A percentile compares a stretch with the other conserved stretches of the same genome.
These are phyloP conservation scores for Saccharomycopsis malanga DNA, from an alignment of 805 yeast genomes.

Conservation along the genomic window DNA sequence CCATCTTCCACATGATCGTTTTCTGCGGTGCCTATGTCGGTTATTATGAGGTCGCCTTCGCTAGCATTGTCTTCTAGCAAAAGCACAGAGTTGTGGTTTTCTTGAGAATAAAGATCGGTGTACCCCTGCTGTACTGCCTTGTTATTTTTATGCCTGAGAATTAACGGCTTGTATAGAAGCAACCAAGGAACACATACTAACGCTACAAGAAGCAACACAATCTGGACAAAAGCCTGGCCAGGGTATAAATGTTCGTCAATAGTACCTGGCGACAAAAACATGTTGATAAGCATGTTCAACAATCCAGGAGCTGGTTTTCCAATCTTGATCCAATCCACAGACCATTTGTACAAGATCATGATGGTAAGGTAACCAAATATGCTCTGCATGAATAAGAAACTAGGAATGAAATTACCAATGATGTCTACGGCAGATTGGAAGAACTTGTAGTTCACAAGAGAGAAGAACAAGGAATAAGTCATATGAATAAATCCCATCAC, in stretches of 20 bases:
- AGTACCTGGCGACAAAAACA: conserved; percentile 69
- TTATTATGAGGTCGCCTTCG: conserved; percentile 25
- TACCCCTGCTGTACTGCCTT: conserved; percentile 32
- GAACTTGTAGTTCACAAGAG: conserved; percentile 54
- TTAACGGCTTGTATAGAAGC: conserved; percentile 58
- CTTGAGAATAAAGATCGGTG: conserved; percentile 39
- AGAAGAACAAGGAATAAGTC: conserved; percentile 62
- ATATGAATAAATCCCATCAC: conserved; percentile 71
- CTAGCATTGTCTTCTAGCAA: conserved; percentile 23
- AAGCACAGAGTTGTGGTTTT: conserved; percentile 31
- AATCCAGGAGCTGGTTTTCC: conserved; percentile 63
- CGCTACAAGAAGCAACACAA: conserved; percentile 50
- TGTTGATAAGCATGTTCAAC: conserved; percentile 66
- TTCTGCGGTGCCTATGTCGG: background rate
- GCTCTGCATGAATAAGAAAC: conserved; percentile 66
- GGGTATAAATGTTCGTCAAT: conserved; percentile 59
- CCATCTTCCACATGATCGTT: conserved; percentile 25
- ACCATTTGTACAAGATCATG: conserved; percentile 69
- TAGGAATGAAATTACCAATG: conserved; percentile 67
- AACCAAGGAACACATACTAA: conserved; percentile 71
- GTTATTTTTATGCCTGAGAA: conserved; percentile 51
- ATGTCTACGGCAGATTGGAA: conserved; percentile 58
- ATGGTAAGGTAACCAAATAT: conserved; percentile 65
- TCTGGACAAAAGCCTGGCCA: conserved; percentile 58
- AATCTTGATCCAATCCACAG: conserved; percentile 60